Percentiles rank a stretch among this genome's conserved stretches.
These are phyloP conservation scores for Fraxinus dipetala DNA, from an alignment of 305 asterid genomes.

Conservation along the genomic window DNA sequence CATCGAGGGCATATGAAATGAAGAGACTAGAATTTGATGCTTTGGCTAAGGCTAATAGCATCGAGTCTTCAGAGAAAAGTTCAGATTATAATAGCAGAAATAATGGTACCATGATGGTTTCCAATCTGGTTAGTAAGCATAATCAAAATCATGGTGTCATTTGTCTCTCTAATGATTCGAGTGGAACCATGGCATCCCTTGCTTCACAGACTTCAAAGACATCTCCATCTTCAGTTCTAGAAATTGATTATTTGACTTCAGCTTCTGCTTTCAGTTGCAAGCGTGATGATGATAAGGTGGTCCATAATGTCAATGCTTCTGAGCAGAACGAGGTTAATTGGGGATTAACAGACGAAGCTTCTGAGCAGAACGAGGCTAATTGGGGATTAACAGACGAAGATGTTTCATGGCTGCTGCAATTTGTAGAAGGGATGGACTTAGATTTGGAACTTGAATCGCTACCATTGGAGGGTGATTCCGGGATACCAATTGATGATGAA, in stretches of 20 bases:
- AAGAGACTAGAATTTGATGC: background rate
- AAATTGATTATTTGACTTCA: background rate
- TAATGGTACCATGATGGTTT: background rate
- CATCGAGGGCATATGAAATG: background rate
- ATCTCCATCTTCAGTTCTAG: background rate
- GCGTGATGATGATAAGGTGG: background rate
- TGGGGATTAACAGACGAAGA: background rate
- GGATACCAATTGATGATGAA: background rate
- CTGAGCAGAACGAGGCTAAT: background rate
- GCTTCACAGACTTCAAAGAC: background rate
- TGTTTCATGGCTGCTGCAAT: background rate
- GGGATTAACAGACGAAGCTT: background rate
- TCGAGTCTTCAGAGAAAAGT: background rate
- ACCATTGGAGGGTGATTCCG: background rate
- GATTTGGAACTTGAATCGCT: background rate
- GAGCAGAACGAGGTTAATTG: background rate
- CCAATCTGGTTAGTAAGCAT: background rate
- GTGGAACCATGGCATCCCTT: background rate
- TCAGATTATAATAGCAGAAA: background rate
- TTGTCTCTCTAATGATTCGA: slow-evolving; percentile 11
- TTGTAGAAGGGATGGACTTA: background rate
- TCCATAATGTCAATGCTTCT: background rate
- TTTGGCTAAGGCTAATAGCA: background rate
- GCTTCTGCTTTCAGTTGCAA: background rate
- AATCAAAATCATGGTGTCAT: background rate